Evolutionary conservation across 805 yeast species (phyloP).

Genomic region (Nematodospora valgi): DNA sequence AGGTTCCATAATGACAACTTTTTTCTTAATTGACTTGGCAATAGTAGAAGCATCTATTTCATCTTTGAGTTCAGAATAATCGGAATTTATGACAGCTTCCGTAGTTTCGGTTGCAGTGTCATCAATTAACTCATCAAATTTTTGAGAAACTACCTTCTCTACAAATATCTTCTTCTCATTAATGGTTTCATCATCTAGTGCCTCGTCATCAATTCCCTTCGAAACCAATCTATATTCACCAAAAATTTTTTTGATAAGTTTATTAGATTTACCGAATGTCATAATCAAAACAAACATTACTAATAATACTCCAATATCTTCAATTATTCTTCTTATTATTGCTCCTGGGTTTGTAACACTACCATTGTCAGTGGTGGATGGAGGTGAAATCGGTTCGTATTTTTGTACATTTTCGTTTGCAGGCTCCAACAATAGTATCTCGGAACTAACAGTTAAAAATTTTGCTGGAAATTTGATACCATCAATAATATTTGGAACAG

Average conservation of each 20-base stretch:
- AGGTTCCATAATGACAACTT: conserved; percentile 21
- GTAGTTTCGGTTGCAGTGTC: not conserved
- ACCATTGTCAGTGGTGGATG: too few species aligned
- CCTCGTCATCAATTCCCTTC: conserved; percentile 5
- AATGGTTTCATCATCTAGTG: conserved; percentile 3
- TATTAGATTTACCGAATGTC: conserved; percentile 34
- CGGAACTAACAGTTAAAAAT: conserved; percentile 7
- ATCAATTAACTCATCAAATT: not conserved
- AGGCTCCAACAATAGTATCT: conserved; percentile 12
- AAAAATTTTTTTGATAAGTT: conserved; percentile 7
- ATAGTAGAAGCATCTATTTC: conserved; percentile 9
- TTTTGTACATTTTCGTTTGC: not conserved
- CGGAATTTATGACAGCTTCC: conserved; percentile 6
- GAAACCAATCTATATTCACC: conserved; percentile 6
- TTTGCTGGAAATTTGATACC: conserved; percentile 31
- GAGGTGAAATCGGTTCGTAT: not conserved
- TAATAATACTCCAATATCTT: conserved; percentile 47
- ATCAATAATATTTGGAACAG: conserved; percentile 29
- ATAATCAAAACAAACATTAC: conserved; percentile 33
- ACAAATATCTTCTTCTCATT: conserved; percentile 1
- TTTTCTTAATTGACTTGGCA: conserved; percentile 12
- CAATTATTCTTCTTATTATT: conserved; percentile 32
- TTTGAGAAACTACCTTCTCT: not conserved
- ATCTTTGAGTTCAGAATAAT: conserved; percentile 6
- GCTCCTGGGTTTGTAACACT: not conserved